These are phyloP conservation scores for Eimeria praecox DNA, from an alignment of 169 alveolate genomes.

Conservation along the genomic window DNA sequence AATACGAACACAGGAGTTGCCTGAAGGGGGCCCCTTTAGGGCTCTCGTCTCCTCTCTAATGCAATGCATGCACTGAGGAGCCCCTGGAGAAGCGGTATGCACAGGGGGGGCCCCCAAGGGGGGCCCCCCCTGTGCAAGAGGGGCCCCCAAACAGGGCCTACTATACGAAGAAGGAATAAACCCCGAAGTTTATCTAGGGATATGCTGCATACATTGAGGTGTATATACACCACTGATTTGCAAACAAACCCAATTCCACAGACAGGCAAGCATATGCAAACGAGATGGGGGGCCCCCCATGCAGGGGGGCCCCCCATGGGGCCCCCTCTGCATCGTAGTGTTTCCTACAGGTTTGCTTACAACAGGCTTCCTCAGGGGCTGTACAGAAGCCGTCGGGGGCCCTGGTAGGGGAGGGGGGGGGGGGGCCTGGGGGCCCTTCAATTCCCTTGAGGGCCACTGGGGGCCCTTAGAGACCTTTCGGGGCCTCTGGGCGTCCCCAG, in stretches of 20 bases:
- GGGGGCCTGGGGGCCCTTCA: background rate
- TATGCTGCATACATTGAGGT: background rate
- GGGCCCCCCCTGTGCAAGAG: too few relatives aligned
- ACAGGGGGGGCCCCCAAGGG: background rate
- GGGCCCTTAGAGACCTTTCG: constrained; percentile 11
- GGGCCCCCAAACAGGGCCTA: background rate
- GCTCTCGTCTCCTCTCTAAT: too few relatives aligned
- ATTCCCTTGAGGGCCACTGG: background rate
- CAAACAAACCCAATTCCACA: background rate
- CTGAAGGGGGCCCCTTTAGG: too few relatives aligned
- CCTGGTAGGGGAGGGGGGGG: too few relatives aligned
- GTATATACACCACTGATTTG: background rate
- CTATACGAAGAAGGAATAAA: background rate
- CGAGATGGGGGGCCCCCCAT: background rate
- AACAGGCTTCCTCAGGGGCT: background rate
- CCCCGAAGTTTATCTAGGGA: background rate
- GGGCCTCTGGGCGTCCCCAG: background rate
- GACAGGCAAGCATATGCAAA: background rate
- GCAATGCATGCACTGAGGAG: too few relatives aligned
- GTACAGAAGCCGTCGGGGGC: too few relatives aligned
- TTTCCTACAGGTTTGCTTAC: too few relatives aligned
- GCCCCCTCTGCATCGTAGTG: background rate
- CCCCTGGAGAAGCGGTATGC: too few relatives aligned
- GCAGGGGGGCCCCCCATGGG: constrained; percentile 27
- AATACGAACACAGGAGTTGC: too few relatives aligned